Evolutionary conservation across 352 stramenopile genomes (phyloP), one percentile per base, ranked within the genome.

Genomic region (Phytopythium chamaehyphon): DNA sequence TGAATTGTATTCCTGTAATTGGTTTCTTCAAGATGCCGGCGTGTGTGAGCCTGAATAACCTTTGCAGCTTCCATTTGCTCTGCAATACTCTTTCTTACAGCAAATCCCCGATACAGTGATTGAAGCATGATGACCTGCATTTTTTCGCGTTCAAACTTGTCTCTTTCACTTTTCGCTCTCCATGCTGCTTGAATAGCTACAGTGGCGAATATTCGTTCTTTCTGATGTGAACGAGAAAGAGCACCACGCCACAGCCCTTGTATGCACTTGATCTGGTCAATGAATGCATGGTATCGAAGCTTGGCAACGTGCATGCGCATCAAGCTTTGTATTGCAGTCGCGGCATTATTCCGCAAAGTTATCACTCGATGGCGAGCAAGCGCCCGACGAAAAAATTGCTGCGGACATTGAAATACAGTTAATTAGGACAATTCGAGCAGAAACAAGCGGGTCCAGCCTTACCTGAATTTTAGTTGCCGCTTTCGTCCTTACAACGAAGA

Each of bases 401-500:
- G 52, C 4, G 35, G 23, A n/a, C n/a, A n/a, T n/a, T n/a, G n/a
- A n/a, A n/a, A n/a, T n/a, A n/a, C n/a, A n/a, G n/a, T n/a, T n/a
- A n/a, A n/a, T n/a, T n/a, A n/a, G n/a, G n/a, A n/a, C n/a, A 4
- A 28, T 22, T 11, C n/a, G 6, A 40, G 26, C 23, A 23, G 0
- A 7, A 15, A 9, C 15, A 6, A 12, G 16, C n/a, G 6, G 10
- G 15, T 45, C 1, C 0, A 14, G n/a, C 19, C 42, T 18, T 58
- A 86, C 75, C 72, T 87, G 76, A 60, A 87, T 87, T 53, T 64
- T 55, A 18, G 51, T 58, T 21, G 73, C 71, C 39, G 73, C 73
- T 67, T 66, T 71, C 24, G 64, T 58, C 36, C 76, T 62, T 52
- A 59, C 55, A 6, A 76, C 71, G 55, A 83, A 86, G 1, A 54